Conservation (phyloP, 2,329 filamentous ascomycete species). For the Hymenotorrendiella dingleyae region DNA sequence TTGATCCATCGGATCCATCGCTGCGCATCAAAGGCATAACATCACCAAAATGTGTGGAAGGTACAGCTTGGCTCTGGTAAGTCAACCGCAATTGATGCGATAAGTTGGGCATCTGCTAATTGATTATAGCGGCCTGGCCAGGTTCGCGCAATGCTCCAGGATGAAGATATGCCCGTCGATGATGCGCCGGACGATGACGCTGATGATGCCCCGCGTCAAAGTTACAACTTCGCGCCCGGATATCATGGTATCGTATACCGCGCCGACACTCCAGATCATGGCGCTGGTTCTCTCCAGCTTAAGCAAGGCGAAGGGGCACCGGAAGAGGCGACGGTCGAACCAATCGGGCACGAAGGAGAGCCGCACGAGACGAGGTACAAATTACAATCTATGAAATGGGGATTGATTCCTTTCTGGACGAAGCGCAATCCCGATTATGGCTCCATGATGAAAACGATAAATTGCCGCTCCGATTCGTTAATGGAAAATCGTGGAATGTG, state of each 20-base stretch:
- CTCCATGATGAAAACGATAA: slow-evolving; percentile 81
- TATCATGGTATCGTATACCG: slow-evolving; percentile 82
- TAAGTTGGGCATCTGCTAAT: neutral
- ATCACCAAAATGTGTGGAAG: slow-evolving; percentile 28
- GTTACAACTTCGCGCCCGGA: slow-evolving; percentile 89
- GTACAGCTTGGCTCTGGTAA: slow-evolving; percentile 29
- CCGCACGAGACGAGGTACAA: slow-evolving; percentile 56
- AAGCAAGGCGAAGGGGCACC: slow-evolving; percentile 21
- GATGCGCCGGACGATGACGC: slow-evolving; percentile 67
- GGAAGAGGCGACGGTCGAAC: slow-evolving; percentile 18
- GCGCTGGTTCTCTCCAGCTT: slow-evolving; percentile 38
- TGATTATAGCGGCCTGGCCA: slow-evolving; percentile 63
- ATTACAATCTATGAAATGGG: slow-evolving; percentile 94
- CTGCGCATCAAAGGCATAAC: no score
- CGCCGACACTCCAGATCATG: slow-evolving; percentile 60
- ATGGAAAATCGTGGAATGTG: slow-evolving; percentile 75
- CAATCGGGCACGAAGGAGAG: slow-evolving; percentile 16
- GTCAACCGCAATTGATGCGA: neutral
- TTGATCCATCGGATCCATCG: neutral
- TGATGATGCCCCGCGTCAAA: slow-evolving; percentile 54
- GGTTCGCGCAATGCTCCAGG: slow-evolving; percentile 65
- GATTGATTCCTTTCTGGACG: slow-evolving; percentile 88
- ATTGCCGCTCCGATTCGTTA: slow-evolving; percentile 87
- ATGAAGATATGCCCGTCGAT: slow-evolving; percentile 67
- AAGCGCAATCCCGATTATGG: slow-evolving; percentile 74